phyloP scores from a whole-genome alignment of 2,329 filamentous ascomycete species.

The Fusarium foetens region DNA sequence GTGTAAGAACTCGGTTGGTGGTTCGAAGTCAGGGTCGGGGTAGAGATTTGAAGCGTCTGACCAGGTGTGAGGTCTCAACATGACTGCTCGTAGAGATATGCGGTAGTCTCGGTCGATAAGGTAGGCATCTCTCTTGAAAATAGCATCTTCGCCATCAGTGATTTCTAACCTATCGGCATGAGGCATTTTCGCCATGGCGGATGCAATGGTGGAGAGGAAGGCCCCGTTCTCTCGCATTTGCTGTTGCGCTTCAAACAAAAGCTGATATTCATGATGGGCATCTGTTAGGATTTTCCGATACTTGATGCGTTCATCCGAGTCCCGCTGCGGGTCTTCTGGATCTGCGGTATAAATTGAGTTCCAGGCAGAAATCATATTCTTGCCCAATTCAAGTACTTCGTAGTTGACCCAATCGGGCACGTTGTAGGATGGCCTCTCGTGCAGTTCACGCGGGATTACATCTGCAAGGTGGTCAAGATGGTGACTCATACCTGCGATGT shows the following conservation, averaged over 20 bases:
- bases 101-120: not conserved
- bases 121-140: not conserved
- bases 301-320: not conserved
- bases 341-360: not conserved
- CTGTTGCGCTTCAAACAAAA: not conserved
- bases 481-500: not conserved
- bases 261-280: not conserved
- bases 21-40: not conserved
- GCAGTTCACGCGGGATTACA: not conserved
- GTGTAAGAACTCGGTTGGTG: not conserved
- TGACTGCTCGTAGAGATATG: not conserved
- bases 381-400: rapidly evolving
- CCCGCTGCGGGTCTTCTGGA: not conserved
- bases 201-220: not conserved
- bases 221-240: not conserved
- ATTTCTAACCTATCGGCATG: not conserved
- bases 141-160: not conserved
- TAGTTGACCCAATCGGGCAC: not conserved
- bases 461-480: not conserved
- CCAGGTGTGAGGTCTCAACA: not conserved
- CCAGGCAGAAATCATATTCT: not conserved
- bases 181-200: not conserved
- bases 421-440: not conserved
- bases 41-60: not conserved
- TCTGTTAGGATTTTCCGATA: not conserved